Percentiles rank a stretch among this genome's conserved stretches.
These are phyloP conservation scores for Aspergillus spinulosporus DNA, from an alignment of 2,329 filamentous ascomycete genomes.

Conservation along the genomic window DNA sequence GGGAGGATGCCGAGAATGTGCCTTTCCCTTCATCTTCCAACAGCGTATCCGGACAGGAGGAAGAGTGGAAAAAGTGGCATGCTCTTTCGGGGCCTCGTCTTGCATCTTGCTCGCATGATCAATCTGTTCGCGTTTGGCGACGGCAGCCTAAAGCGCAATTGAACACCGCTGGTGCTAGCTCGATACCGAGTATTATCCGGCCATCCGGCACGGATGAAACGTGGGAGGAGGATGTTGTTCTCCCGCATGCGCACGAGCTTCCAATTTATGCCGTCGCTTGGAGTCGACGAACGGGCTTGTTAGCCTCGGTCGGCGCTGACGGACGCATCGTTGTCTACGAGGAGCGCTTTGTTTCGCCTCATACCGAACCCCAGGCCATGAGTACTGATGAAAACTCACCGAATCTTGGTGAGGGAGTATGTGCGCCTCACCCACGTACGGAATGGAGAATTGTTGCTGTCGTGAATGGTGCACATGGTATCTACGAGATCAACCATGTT, in stretches of 20 bases:
- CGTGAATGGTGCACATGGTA: conserved; percentile 76
- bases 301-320: conserved; percentile 89
- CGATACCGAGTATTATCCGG: conserved; percentile 88
- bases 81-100: conserved; percentile 57
- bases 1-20: conserved; percentile 51
- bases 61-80: conserved; percentile 33
- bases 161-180: conserved; percentile 28
- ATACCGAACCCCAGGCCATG: conserved; percentile 20
- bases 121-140: conserved; percentile 76
- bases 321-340: conserved; percentile 77
- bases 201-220: conserved; percentile 70
- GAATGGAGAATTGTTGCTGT: conserved; percentile 72
- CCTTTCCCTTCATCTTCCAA: conserved; percentile 13
- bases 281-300: conserved; percentile 72
- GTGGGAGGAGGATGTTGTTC: conserved; percentile 74
- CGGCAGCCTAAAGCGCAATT: conserved; percentile 52
- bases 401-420: background rate
- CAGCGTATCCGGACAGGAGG: conserved; percentile 2
- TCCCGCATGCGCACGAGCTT: conserved; percentile 74
- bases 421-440: conserved; percentile 34
- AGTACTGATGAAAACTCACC: conserved; percentile 23
- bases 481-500: conserved; percentile 92
- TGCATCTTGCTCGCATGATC: conserved; percentile 82
- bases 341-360: conserved; percentile 54
- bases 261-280: conserved; percentile 83